phyloP scores from a whole-genome alignment of 768 basidiomycete species.

The Hygrocybe coccinea region DNA sequence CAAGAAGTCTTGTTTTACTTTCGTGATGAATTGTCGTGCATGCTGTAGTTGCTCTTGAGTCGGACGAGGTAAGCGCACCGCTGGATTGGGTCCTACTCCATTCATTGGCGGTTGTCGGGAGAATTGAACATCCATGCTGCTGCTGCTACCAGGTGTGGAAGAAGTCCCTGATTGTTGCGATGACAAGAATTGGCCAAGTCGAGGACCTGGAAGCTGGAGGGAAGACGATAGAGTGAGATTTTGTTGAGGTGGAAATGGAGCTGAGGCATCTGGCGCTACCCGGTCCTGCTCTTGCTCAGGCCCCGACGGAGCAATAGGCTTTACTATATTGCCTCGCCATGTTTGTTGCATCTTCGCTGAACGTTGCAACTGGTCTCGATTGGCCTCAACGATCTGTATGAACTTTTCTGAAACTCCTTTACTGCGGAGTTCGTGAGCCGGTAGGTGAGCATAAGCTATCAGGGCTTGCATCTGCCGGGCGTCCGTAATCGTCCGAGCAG shows the following conservation, averaged over 20 bases:
- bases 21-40: constrained; percentile 24
- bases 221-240: neutral
- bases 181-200: neutral
- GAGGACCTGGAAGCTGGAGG: constrained; percentile 11
- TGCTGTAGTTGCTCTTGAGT: constrained; percentile 33
- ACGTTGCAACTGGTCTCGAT: constrained; percentile 46
- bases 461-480: constrained; percentile 37
- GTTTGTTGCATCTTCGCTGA: neutral
- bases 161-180: neutral
- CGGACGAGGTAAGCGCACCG: constrained; percentile 6
- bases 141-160: neutral
- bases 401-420: constrained; percentile 45
- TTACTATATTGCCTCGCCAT: neutral
- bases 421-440: constrained; percentile 48
- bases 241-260: constrained; percentile 2
- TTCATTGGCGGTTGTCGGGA: constrained; percentile 2
- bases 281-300: neutral
- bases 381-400: constrained; percentile 52
- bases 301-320: neutral
- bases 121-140: constrained; percentile 15
- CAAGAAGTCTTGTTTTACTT: constrained; percentile 32
- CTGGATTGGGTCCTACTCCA: neutral
- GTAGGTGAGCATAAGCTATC: constrained; percentile 43
- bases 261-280: neutral
- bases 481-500: constrained; percentile 1